A percentile compares a stretch with the other conserved stretches of the same genome.
phyloP scores from a whole-genome alignment of 441 rosid genomes.

The Bocquillonia castaneifolia region DNA sequence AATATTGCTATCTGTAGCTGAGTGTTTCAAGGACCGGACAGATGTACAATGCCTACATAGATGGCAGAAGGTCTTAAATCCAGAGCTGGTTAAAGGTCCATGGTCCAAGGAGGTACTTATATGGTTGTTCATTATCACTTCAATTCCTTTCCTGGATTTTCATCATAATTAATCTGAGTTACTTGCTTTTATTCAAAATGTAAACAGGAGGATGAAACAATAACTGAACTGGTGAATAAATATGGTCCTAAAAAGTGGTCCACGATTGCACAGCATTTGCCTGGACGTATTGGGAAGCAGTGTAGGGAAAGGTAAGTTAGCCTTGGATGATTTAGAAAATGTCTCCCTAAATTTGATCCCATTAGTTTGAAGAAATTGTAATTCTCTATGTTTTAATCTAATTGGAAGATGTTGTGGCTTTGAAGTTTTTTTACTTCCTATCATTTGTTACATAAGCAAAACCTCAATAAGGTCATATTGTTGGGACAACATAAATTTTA shows the following conservation, averaged over 20 bases:
- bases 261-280: constrained; percentile 83
- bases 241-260: constrained; percentile 98
- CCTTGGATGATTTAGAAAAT: background rate
- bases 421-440: background rate
- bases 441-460: constrained; percentile 7
- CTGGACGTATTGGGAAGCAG: constrained; percentile 98
- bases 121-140: constrained; percentile 15
- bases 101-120: constrained; percentile 92
- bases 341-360: background rate
- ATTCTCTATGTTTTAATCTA: background rate
- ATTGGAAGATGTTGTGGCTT: background rate
- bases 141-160: constrained; percentile 1
- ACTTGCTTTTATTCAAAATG: constrained; percentile 5
- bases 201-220: constrained; percentile 83
- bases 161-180: background rate
- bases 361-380: background rate
- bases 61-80: constrained; percentile 99
- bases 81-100: constrained; percentile 97
- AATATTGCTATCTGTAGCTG: constrained; percentile 54
- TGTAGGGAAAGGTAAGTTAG: constrained; percentile 80
- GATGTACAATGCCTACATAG: constrained; percentile 99
- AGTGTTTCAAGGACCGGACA: constrained; percentile 96
- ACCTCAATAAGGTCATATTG: no score
- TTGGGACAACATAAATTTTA: no score
- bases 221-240: constrained; percentile 69